Evolutionary conservation across 2,329 filamentous ascomycete species (phyloP).

Genomic region (Drechslerella stenobrocha): DNA sequence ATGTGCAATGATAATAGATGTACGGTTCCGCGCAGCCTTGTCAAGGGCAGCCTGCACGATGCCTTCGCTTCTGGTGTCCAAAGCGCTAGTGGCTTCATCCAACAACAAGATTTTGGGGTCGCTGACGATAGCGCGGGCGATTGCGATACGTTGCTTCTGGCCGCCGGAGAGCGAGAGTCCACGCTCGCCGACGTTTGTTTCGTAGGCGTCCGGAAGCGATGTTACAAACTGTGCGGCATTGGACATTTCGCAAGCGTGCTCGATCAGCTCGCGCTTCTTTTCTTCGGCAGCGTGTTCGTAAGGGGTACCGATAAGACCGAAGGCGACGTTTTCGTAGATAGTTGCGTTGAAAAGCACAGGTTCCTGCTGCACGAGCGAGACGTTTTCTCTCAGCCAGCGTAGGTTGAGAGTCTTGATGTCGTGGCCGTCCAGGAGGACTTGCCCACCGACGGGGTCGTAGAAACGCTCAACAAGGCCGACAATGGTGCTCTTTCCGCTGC

Average conservation of each 20-base stretch:
- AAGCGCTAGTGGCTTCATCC: slow-evolving; percentile 89
- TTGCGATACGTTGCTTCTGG: slow-evolving; percentile 84
- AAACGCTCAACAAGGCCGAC: slow-evolving; percentile 92
- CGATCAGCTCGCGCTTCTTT: slow-evolving; percentile 70
- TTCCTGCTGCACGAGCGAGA: slow-evolving; percentile 90
- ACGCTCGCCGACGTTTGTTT: slow-evolving; percentile 93
- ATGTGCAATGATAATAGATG: slow-evolving; percentile 95
- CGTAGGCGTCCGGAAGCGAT: slow-evolving; percentile 79
- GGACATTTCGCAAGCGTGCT: slow-evolving; percentile 81
- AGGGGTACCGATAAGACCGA: slow-evolving; percentile 83
- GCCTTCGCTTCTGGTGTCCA: slow-evolving; percentile 93
- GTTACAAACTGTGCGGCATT: slow-evolving; percentile 93
- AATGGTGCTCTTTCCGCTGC: slow-evolving; percentile 92
- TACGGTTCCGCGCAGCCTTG: slow-evolving; percentile 79
- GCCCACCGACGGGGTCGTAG: slow-evolving; percentile 82
- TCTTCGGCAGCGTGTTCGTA: slow-evolving; percentile 71
- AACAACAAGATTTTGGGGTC: slow-evolving; percentile 71
- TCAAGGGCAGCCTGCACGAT: slow-evolving; percentile 92
- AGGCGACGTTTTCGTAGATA: slow-evolving; percentile 85
- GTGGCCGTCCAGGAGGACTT: slow-evolving; percentile 77
- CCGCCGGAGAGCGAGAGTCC: slow-evolving; percentile 91
- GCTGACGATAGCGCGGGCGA: slow-evolving; percentile 57
- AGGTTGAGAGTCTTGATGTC: slow-evolving; percentile 82
- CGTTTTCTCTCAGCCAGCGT: slow-evolving; percentile 86
- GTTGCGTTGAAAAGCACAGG: slow-evolving; percentile 86